A percentile compares a stretch with the other conserved stretches of the same genome.
phyloP scores from a whole-genome alignment of 805 yeast genomes.

The Candida morakotiae region DNA sequence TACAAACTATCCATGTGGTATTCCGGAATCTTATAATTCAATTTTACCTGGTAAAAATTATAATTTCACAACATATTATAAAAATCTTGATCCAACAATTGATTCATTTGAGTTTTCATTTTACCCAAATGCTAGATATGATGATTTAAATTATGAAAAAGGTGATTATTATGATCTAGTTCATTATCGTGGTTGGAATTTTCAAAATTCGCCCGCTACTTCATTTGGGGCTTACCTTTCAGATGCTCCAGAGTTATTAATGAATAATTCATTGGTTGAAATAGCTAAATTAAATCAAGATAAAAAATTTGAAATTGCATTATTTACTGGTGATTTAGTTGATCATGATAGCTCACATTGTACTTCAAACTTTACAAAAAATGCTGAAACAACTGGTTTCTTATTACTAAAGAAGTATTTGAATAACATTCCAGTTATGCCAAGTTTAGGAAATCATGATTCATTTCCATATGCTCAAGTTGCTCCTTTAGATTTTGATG shows the following conservation, averaged over 20 bases:
- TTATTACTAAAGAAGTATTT: constrained; percentile 51
- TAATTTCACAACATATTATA: constrained; percentile 27
- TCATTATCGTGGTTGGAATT: constrained; percentile 18
- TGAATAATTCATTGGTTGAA: constrained; percentile 50
- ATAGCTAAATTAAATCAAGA: constrained; percentile 11
- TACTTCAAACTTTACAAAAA: constrained; percentile 60
- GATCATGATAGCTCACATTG: constrained; percentile 57
- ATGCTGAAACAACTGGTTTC: constrained; percentile 68
- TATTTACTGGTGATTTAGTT: constrained; percentile 71
- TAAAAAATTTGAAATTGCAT: constrained; percentile 51
- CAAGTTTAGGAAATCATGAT: constrained; percentile 69
- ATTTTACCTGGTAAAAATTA: constrained; percentile 21
- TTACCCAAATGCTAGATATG: constrained; percentile 27
- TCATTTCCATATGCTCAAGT: constrained; percentile 68
- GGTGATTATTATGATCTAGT: constrained; percentile 33
- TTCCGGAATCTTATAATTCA: constrained; percentile 42
- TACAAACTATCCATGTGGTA: constrained; percentile 55
- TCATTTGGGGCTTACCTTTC: constrained; percentile 59
- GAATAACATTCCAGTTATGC: constrained; percentile 51
- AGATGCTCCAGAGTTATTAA: constrained; percentile 62
- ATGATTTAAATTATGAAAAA: constrained; percentile 18
- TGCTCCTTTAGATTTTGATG: constrained; percentile 41
- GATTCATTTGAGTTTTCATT: constrained; percentile 7
- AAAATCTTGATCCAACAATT: constrained; percentile 9
- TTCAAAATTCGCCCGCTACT: constrained; percentile 45